Conservation (phyloP, 192 early-diverging fungal species). For the Radiomyces spectabilis region DNA sequence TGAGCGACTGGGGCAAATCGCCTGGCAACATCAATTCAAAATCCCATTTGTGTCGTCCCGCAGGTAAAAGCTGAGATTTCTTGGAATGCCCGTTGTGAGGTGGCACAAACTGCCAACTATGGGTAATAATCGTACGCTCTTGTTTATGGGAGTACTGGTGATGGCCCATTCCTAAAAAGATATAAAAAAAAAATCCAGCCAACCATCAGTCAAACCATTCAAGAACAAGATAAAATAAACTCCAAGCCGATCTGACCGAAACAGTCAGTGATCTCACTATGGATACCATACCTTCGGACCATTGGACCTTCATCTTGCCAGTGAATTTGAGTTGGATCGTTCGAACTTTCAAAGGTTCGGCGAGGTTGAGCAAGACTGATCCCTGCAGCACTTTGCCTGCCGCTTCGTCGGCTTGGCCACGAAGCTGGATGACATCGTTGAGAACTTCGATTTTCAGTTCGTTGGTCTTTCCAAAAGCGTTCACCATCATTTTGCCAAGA, state of each 20-base stretch:
- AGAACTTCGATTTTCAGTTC: not conserved
- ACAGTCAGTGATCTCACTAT: too few relatives aligned
- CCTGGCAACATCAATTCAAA: conserved; percentile 52
- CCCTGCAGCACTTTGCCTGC: conserved; percentile 44
- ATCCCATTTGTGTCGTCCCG: conserved; percentile 34
- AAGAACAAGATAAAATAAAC: too few relatives aligned
- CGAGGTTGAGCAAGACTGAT: conserved; percentile 32
- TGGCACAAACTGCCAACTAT: conserved; percentile 46
- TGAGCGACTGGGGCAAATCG: conserved; percentile 49
- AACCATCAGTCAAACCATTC: too few relatives aligned
- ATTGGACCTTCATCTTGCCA: conserved; percentile 43
- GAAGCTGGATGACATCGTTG: not conserved
- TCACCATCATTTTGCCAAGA: conserved; percentile 1
- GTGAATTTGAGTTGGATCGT: conserved; percentile 39
- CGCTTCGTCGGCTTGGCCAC: conserved; percentile 18
- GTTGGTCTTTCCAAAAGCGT: not conserved
- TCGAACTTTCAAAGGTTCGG: conserved; percentile 41
- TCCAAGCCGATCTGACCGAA: too few relatives aligned
- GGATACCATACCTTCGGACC: conserved; percentile 35
- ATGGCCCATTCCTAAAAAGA: conserved; percentile 6
- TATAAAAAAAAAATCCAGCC: not conserved
- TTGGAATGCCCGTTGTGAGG: conserved; percentile 25
- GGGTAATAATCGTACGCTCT: conserved; percentile 34
- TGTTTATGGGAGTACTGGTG: conserved; percentile 18
- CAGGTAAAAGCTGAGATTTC: conserved; percentile 18